Evolutionary conservation across 352 stramenopile genomes (phyloP).

Genomic region (Globisporangium uncinulatum): DNA sequence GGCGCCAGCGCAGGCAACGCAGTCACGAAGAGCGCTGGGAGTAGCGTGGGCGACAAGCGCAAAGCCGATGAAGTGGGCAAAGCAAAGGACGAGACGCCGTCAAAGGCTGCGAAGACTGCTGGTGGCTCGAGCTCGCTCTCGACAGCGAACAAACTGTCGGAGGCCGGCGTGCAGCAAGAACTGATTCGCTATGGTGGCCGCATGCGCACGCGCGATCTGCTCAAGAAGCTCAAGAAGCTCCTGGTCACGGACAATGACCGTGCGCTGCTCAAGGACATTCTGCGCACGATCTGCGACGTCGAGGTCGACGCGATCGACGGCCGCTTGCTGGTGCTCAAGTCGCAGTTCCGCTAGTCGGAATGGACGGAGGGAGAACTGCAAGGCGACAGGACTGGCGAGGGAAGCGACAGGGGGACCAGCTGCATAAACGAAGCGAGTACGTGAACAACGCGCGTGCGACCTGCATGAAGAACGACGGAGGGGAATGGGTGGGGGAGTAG

Average conservation of each 20-base stretch:
- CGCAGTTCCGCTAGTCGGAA: conserved; percentile 68
- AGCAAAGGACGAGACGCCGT: conserved; percentile 39
- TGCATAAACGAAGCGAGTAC: not conserved
- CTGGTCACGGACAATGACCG: conserved; percentile 79
- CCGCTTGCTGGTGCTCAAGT: conserved; percentile 77
- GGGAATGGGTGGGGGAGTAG: no score
- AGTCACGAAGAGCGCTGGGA: conserved; percentile 9
- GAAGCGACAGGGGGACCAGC: no score
- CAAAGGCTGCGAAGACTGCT: conserved; percentile 31
- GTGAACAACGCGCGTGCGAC: no score
- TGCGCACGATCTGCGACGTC: conserved; percentile 84
- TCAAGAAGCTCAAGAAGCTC: conserved; percentile 79
- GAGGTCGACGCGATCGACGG: conserved; percentile 83
- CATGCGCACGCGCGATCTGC: conserved; percentile 72
- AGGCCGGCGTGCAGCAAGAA: conserved; percentile 79
- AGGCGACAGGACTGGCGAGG: not conserved
- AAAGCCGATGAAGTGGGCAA: conserved; percentile 32
- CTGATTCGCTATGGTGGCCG: conserved; percentile 77
- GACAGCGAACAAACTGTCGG: conserved; percentile 51
- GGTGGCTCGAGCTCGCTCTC: conserved; percentile 21
- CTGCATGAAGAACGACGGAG: no score
- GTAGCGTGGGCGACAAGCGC: conserved; percentile 38
- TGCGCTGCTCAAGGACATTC: conserved; percentile 79
- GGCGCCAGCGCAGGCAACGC: conserved; percentile 19
- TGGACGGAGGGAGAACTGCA: no score